Evolutionary conservation across 305 asterid genomes (phyloP).

Genomic region (Fraxinus latifolia): DNA sequence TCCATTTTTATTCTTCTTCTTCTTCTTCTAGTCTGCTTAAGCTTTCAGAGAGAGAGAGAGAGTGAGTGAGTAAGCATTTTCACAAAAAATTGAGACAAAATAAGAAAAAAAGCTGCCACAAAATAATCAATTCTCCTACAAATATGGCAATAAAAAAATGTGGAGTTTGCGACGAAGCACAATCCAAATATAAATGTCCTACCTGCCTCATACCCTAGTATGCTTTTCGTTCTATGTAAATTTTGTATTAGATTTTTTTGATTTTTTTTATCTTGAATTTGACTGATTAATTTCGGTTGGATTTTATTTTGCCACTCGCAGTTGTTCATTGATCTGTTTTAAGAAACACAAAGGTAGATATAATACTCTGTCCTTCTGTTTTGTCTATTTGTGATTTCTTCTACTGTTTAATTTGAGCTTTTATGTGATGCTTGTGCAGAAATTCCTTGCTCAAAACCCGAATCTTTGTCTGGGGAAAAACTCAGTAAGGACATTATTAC

Average conservation of each 20-base stretch:
- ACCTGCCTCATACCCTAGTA: conserved; percentile 68
- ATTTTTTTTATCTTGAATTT: background rate
- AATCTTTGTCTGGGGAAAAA: conserved; percentile 32
- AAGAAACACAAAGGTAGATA: conserved; percentile 75
- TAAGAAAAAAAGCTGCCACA: background rate
- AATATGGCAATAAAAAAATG: conserved; percentile 56
- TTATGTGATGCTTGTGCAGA: conserved; percentile 42
- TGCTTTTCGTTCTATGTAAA: conserved; percentile 19
- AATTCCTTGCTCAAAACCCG: conserved; percentile 58
- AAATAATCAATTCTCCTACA: background rate
- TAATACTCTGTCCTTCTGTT: background rate
- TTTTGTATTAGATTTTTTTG: background rate
- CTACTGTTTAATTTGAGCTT: conserved; percentile 5
- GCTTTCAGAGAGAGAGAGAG: background rate
- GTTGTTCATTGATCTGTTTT: conserved; percentile 75
- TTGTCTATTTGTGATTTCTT: background rate
- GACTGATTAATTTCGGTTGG: conserved; percentile 5
- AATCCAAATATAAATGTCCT: conserved; percentile 85
- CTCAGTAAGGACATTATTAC: conserved; percentile 31
- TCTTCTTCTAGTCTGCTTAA: background rate
- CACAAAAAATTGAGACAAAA: background rate
- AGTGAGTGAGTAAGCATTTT: background rate
- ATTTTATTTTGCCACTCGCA: conserved; percentile 28
- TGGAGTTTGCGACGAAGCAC: conserved; percentile 61
- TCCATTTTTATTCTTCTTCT: background rate